Base-by-base conservation (phyloP, 768 basidiomycete species). In the Suillus placidus region DNA sequence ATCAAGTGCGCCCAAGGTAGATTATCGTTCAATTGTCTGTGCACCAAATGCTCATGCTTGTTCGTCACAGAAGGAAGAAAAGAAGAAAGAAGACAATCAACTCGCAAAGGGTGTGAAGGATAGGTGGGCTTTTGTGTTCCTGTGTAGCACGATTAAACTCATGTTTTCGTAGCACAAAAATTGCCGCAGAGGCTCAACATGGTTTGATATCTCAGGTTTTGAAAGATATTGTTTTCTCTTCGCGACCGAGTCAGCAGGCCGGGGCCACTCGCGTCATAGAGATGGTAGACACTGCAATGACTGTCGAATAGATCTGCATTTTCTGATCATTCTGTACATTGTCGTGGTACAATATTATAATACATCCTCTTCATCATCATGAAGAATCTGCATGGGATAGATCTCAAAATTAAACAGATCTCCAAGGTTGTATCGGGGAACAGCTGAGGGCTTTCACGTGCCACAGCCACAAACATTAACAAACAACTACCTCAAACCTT, bases 161-260 rank as follows among this genome's bases (percentile, higher is more conserved):
- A 32, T 26, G 42, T 5, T 37, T 40, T 13, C 13, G 34, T 71
- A 98, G 96, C 74, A 89, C 88, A 47, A 95, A 92, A 71, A 94
- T 98, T 62, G 89, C 95, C 0, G 85, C 90, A 5, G 95, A 98
- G 74, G 93, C 93, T 1, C 94, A 97, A 70, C 95, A 98, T 70
- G 96, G 95, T 2, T 86, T 99, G 62, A 95, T 97, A 66, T 84
- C 95, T 2, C 96, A 98, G 74, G 88, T 97, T 6, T 84, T 99
- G 74, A 98, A 99, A 75, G 95, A 97, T 68, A 85, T 94, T 52
- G 86, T 98, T 47, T 97, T 98, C 74, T 94, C 92, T 10, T 74
- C 77, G 51, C 78, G 84, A 60, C 82, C 81, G 18, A 68, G 65
- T 62, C 67, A 72, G 58, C 70, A 67, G 52, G 64, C 67, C 0